Percentiles rank a stretch among this genome's conserved stretches.
Conservation (phyloP, 345 rosid genomes). For the Eucalyptus regnans region DNA sequence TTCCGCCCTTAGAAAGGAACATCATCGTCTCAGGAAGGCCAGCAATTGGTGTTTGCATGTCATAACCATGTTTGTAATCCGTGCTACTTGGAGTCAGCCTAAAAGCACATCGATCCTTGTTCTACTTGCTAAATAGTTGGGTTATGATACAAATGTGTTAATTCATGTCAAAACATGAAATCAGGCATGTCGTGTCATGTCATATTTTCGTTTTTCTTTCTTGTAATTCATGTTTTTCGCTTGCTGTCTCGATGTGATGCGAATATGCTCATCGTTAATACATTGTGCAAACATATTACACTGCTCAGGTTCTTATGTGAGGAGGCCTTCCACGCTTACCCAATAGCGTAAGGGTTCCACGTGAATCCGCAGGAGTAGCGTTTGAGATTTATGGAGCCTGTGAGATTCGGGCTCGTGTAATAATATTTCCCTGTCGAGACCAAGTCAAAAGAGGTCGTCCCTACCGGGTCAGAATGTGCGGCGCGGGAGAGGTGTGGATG, state of each 20-base stretch:
- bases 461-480: neutral
- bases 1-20: conserved; percentile 9
- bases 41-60: neutral
- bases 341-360: neutral
- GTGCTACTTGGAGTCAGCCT: neutral
- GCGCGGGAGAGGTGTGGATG: neutral
- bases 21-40: neutral
- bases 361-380: neutral
- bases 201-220: rapidly evolving
- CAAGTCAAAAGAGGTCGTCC: neutral
- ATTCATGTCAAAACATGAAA: neutral
- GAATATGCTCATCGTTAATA: neutral
- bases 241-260: neutral
- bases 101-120: neutral
- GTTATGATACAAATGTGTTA: neutral
- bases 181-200: neutral
- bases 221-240: neutral
- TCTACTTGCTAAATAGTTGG: neutral
- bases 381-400: neutral
- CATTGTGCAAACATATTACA: neutral
- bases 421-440: neutral
- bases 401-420: neutral
- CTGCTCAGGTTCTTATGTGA: neutral
- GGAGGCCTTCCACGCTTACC: neutral
- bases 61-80: neutral